Conservation (phyloP, 225 moss, liverwort and hornwort genomes). For the Physcomitrellopsis africana region DNA sequence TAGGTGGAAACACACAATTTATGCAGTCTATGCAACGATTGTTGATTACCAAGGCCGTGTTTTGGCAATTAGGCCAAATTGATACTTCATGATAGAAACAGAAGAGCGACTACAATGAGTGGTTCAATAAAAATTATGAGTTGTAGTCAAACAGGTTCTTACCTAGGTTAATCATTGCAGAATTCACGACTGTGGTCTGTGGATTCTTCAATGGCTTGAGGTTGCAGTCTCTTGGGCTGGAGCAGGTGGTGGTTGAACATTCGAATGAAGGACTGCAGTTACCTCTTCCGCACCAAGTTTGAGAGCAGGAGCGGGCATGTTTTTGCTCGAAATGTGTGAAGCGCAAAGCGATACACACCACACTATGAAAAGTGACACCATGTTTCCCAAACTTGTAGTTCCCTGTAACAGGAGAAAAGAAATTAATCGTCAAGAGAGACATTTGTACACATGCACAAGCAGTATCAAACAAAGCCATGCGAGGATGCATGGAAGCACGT, state of each 20-base stretch:
- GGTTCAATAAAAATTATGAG: conserved; percentile 18
- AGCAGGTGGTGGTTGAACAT: conserved; percentile 26
- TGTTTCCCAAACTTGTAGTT: conserved; percentile 49
- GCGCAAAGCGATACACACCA: conserved; percentile 65
- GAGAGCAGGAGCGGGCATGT: conserved; percentile 54
- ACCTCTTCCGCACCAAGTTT: conserved; percentile 65
- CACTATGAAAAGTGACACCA: conserved; percentile 55
- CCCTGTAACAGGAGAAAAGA: conserved; percentile 36
- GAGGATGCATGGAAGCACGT: no score
- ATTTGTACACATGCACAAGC: conserved; percentile 1
- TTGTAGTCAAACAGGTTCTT: neutral
- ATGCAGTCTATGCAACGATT: conserved; percentile 28
- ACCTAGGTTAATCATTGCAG: conserved; percentile 6
- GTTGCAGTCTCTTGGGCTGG: conserved; percentile 35
- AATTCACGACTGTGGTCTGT: conserved; percentile 5
- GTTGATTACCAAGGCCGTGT: conserved; percentile 5
- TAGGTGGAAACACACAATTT: neutral
- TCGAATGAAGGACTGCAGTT: conserved; percentile 50
- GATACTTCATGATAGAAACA: conserved; percentile 25
- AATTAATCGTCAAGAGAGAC: neutral
- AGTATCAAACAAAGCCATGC: conserved; percentile 1
- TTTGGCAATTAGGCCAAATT: conserved; percentile 4
- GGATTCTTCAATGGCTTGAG: conserved; percentile 22
- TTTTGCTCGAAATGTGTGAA: conserved; percentile 53
- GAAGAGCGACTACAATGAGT: conserved; percentile 14